These are phyloP conservation scores for Chiua virens DNA, from an alignment of 768 basidiomycete species.

Conservation along the genomic window DNA sequence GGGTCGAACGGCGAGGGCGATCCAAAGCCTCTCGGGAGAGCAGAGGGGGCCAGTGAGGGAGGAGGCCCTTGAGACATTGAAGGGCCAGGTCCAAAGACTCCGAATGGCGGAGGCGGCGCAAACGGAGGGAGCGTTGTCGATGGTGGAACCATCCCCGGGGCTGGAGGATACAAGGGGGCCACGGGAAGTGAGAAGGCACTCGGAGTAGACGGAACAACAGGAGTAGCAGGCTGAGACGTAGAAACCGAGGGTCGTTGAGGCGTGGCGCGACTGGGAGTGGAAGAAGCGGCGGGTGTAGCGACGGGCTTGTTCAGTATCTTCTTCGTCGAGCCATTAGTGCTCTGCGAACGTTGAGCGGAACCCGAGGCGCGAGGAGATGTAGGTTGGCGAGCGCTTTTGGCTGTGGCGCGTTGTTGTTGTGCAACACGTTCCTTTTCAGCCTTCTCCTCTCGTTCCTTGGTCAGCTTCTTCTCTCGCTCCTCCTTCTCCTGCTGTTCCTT, in stretches of 20 bases:
- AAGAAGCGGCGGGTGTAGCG: slow-evolving; percentile 29
- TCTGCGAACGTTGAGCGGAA: slow-evolving; percentile 47
- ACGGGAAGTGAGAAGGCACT: slow-evolving; percentile 45
- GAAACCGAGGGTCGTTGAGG: slow-evolving; percentile 37
- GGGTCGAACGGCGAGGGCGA: slow-evolving; percentile 54
- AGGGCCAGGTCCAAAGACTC: slow-evolving; percentile 45
- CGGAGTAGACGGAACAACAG: slow-evolving; percentile 27
- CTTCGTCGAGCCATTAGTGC: slow-evolving; percentile 54
- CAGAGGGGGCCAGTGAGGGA: slow-evolving; percentile 53
- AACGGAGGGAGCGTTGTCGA: slow-evolving; percentile 53
- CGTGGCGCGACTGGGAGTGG: slow-evolving; percentile 36
- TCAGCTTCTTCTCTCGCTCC: slow-evolving; percentile 66
- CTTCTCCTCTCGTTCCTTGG: slow-evolving; percentile 64
- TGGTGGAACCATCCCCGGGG: slow-evolving; percentile 44
- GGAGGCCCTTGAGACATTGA: slow-evolving; percentile 45
- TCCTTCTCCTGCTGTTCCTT: slow-evolving; percentile 56
- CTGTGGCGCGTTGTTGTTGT: slow-evolving; percentile 52
- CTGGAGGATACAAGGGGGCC: slow-evolving; percentile 49
- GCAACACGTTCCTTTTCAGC: slow-evolving; percentile 45
- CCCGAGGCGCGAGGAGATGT: slow-evolving; percentile 53
- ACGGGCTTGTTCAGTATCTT: slow-evolving; percentile 58
- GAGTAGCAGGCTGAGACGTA: slow-evolving; percentile 48
- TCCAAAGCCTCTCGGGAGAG: slow-evolving; percentile 54
- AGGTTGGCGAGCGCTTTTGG: slow-evolving; percentile 48
- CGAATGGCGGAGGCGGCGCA: slow-evolving; percentile 50